A percentile compares a stretch with the other conserved stretches of the same genome.
Conservation (phyloP, 257 asterid genomes). For the Henckelia pumila region DNA sequence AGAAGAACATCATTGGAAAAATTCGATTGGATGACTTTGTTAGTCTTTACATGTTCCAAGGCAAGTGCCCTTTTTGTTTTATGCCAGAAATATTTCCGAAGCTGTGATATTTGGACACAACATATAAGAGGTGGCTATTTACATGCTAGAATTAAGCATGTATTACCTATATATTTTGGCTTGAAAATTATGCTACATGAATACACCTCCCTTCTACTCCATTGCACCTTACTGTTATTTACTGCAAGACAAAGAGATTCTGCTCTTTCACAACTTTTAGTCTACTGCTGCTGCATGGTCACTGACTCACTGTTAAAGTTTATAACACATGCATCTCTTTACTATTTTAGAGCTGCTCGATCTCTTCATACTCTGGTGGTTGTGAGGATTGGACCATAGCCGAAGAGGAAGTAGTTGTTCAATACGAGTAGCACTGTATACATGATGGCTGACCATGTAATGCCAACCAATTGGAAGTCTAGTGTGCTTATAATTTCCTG, state of each 20-base stretch:
- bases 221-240: too few species aligned
- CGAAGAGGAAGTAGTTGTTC: constrained; percentile 66
- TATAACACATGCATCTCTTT: constrained; percentile 9
- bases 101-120: neutral
- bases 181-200: neutral
- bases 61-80: constrained; percentile 35
- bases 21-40: constrained; percentile 69
- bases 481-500: neutral
- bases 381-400: constrained; percentile 58
- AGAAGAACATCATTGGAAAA: constrained; percentile 46
- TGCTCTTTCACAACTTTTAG: neutral
- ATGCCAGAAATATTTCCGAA: neutral
- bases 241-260: too few species aligned
- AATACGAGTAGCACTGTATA: constrained; percentile 42
- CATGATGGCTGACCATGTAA: neutral
- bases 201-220: neutral
- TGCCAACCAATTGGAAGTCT: neutral
- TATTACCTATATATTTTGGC: neutral
- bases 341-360: constrained; percentile 56
- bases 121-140: neutral
- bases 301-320: neutral
- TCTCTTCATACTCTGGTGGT: constrained; percentile 24
- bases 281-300: neutral
- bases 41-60: constrained; percentile 73
- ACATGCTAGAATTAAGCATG: neutral